Evolutionary conservation across 1,139 yeast species (phyloP).

Genomic region (Tardiomyces depauwii): DNA sequence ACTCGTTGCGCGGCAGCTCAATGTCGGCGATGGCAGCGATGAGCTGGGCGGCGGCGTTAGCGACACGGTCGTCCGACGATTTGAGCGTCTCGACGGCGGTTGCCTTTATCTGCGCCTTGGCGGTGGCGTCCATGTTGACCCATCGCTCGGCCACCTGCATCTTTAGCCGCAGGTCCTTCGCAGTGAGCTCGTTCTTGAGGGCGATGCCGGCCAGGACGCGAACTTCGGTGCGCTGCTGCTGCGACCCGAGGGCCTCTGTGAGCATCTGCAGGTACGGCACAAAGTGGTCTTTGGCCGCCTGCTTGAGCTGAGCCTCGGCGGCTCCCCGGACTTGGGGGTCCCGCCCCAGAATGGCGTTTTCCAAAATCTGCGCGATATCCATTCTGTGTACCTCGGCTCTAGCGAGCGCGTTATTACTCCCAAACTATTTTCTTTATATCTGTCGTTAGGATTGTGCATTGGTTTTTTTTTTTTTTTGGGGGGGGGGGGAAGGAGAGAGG

Average conservation of each 20-base stretch:
- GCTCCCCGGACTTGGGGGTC: conserved; percentile 61
- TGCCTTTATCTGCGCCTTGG: conserved; percentile 52
- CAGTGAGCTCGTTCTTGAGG: conserved; percentile 74
- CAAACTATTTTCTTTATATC: no score
- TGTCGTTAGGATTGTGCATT: no score
- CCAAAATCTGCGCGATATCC: conserved; percentile 67
- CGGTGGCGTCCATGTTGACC: conserved; percentile 42
- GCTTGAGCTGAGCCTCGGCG: conserved; percentile 71
- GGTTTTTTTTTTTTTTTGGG: no score
- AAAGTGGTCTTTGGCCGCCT: conserved; percentile 67
- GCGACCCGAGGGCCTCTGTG: conserved; percentile 58
- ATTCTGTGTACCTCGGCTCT: conserved; percentile 19
- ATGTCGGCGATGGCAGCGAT: conserved; percentile 95
- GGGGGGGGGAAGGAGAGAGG: no score
- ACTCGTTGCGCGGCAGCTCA: conserved; percentile 76
- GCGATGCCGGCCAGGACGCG: conserved; percentile 88
- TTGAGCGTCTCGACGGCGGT: conserved; percentile 51
- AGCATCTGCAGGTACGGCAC: conserved; percentile 60
- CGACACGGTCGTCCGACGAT: conserved; percentile 65
- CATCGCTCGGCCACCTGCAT: conserved; percentile 35
- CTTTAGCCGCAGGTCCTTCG: conserved; percentile 38
- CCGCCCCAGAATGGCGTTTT: conserved; percentile 43
- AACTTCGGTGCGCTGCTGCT: conserved; percentile 52
- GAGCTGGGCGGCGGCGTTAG: conserved; percentile 82
- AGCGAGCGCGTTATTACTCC: no score